Percentiles rank a stretch among this genome's conserved stretches.
Conservation (phyloP, 257 asterid genomes). For the Nicotiana undulata region DNA sequence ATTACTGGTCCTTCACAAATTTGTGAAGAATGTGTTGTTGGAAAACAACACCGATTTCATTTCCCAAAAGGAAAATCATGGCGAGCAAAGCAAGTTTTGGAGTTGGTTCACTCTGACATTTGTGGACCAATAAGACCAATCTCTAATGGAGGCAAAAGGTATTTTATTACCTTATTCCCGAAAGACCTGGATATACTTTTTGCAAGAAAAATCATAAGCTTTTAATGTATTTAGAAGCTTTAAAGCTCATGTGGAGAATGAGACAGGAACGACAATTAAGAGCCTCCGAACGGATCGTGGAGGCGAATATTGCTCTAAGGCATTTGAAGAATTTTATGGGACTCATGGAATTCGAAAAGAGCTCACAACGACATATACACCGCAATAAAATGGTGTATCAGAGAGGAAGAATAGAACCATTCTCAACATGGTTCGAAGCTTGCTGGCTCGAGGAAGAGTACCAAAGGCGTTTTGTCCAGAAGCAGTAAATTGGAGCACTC, state of each 20-base stretch:
- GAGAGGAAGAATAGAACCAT: slow-evolving; percentile 6
- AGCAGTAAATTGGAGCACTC: background rate
- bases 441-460: background rate
- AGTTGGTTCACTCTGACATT: background rate
- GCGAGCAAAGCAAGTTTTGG: background rate
- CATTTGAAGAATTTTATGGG: background rate
- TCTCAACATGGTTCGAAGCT: background rate
- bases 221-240: background rate
- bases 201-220: background rate
- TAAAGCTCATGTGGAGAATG: background rate
- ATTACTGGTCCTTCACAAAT: background rate
- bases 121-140: background rate
- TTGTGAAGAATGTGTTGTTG: background rate
- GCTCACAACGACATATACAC: background rate
- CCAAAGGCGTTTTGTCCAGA: background rate
- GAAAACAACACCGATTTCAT: background rate
- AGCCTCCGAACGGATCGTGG: background rate
- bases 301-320: background rate
- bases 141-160: background rate
- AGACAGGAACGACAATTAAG: background rate
- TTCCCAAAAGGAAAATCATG: background rate
- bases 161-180: background rate
- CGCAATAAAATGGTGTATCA: background rate
- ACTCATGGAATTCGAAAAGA: background rate
- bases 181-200: background rate